Base-by-base conservation (phyloP, 1,284 basidiomycete genomes). In the Leccinum fuscescens region DNA sequence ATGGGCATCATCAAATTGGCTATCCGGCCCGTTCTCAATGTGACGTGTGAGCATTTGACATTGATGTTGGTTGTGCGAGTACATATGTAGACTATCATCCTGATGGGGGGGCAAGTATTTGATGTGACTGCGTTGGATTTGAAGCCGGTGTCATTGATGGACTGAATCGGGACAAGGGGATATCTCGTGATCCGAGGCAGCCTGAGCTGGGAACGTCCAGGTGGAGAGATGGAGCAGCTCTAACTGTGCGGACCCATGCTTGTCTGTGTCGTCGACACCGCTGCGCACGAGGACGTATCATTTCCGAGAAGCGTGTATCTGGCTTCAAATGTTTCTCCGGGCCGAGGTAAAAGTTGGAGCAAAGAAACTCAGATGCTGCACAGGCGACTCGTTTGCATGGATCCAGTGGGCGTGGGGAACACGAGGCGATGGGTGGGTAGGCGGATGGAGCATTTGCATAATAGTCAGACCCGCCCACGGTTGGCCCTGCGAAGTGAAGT, bases 331-430 rank as follows among this genome's bases (percentile, higher is more conserved):
- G 22, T 58, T 44, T 35, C 56, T 44, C 57, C 20, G 44, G 24
- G 8, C 50, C n/a, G 48, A 53, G 51, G 37, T 27, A 49, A 66
- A 56, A n/a, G 53, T 72, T 44, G 17, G 17, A 72, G 65, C 67
- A 60, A 64, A 63, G 54, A n/a, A n/a, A 9, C 15, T 50, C 24
- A 22, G 15, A 33, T 57, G 59, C 61, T 59, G 35, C 20, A 62
- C 63, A 44, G 15, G 15, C 37, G n/a, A 35, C 7, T 35, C 37
- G 31, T 59, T 64, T 44, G 17, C 17, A 9, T 51, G 55, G 22
- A 37, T 37, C 35, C 3, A 37, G 51, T 49, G 22, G 55, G 50
- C 63, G 63, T 59, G 58, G 35, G 5, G 3, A 48, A 63, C 63
- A 67, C 59, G 59, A 67, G 55, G 57, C n/a, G 17, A 27, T 8